Base-by-base conservation (phyloP, 1,284 basidiomycete genomes). In the Fomes fomentarius region DNA sequence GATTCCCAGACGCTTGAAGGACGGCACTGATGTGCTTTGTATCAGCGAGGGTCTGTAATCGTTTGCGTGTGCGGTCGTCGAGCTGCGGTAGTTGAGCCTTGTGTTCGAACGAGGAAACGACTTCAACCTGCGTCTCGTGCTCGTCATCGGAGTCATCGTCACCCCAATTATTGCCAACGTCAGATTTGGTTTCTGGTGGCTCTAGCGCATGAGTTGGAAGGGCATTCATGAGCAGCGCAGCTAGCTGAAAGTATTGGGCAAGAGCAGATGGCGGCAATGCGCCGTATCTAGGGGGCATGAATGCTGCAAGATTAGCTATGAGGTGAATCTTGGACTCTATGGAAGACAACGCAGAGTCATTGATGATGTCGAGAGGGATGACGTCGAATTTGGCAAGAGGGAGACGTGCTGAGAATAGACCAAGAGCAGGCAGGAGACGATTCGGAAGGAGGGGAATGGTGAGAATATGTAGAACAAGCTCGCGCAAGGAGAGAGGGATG, bases 391-490 rank as follows among this genome's bases (percentile, higher is more conserved):
- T 66, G 1, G 69, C 54, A n/a, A 81, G 67, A 8, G 82, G 80
- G 33, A 85, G 69, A 11, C 74, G 72, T 33, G 72, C 66, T 22
- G 79, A 74, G 34, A 85, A 66, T 21, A 69, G 63, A 44, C 71
- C 69, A 45, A 90, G 75, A 24, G 78, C 57, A 9, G 89, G 67
- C 11, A 87, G 81, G 22, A 92, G 72, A 8, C 87, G 83, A 66
- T 90, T 86, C 1, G 84, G 88, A 1, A 91, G 76, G 0, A 87
- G 71, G 1, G 84, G 83, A 41, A 91, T 77, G 6, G 83, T 77
- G 48, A 90, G 72, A 50, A 92, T 80, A 52, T 75, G 67, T 4
- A 69, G 64, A 38, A 84, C 59, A 34, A 85, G 63, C 17, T 69
- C 68, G 17, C 65, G 63, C n/a, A 67, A 50, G n/a, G 58, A 49